Base-by-base conservation (phyloP, 73 alveolate species). In the Paramecium sonneborni region DNA sequence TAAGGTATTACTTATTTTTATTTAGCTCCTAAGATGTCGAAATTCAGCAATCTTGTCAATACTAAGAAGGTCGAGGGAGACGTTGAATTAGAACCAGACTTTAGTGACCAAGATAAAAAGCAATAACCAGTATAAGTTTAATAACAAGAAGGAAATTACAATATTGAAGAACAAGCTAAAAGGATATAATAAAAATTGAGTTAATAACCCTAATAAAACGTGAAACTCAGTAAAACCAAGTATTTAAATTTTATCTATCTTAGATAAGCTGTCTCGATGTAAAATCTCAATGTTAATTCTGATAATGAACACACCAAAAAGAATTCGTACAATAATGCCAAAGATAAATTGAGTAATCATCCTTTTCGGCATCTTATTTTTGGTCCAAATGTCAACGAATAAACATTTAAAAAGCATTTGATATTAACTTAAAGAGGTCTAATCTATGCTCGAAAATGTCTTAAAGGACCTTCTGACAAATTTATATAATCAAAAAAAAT, bases 381-480 rank as follows among this genome's bases (percentile, higher is more conserved):
- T 76, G 84, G 88, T 11, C 46, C 84, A 20, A 34, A 35, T 0
- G 67, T 86, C n/a, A 24, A 57, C 5, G 88, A 86, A 56, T 57
- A 70, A 11, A 28, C 86, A 11, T 86, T 86, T 20, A 86, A 86
- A 18, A 86, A 62, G 14, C 93, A 86, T 52, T 57, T 86, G 24
- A 38, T 76, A 21, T 35, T 86, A 12, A 86, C 93, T 37, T 86
- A 86, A 24, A 34, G 93, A 37, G 93, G 93, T 34, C 24, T 86
- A 14, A 76, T 86, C 3, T 86, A 86, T 39, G 93, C 93, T 12
- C 34, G 87, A 24, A 86, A 86, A 52, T 86, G 93, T 38, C 72
- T 86, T 11, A 86, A 86, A 86, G 93, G 93, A 37, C 93, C 93
- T 58, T 86, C 93, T 18, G 93, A 86, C 11, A 86, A 86, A 58